These are phyloP conservation scores for Cucurbitaria berberidis DNA, from an alignment of 2,329 filamentous ascomycete species.

Conservation along the genomic window DNA sequence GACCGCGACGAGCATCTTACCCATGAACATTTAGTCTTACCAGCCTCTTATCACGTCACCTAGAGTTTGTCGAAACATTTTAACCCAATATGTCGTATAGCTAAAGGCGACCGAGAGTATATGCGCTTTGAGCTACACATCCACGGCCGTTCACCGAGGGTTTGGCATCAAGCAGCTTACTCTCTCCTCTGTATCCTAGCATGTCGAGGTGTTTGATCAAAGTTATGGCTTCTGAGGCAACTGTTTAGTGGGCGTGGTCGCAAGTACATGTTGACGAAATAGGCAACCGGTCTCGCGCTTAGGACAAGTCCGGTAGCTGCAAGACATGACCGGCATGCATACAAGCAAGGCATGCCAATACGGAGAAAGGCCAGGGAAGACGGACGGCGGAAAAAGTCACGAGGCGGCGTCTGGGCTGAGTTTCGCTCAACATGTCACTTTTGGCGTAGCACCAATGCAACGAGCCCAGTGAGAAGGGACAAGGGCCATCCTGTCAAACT, in stretches of 20 bases:
- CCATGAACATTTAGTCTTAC: too few species aligned
- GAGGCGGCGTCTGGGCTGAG: too few species aligned
- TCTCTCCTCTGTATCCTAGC: not conserved
- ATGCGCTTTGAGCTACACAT: not conserved
- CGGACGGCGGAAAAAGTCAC: conserved; percentile 17
- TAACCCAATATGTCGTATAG: too few species aligned
- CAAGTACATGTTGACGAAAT: conserved; percentile 1
- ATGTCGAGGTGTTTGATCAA: not conserved
- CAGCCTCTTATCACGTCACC: too few species aligned
- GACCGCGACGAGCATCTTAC: not conserved
- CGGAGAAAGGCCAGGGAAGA: conserved; percentile 8
- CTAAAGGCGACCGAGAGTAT: too few species aligned
- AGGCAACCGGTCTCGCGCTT: conserved; percentile 8
- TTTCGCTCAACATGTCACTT: conserved; percentile 15
- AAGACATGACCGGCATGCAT: conserved; percentile 1
- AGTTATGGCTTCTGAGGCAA: not conserved
- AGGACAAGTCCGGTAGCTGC: conserved; percentile 6
- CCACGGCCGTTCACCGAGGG: not conserved
- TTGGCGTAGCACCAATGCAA: conserved; percentile 20
- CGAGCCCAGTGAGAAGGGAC: conserved; percentile 4
- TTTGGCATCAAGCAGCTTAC: not conserved
- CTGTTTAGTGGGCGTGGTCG: not conserved
- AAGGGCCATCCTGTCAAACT: conserved; percentile 20
- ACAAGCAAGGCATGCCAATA: conserved; percentile 4
- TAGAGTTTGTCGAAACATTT: too few species aligned